A percentile compares a stretch with the other conserved stretches of the same genome.
Evolutionary conservation across 257 asterid genomes (phyloP).

Genomic region (Gentiana straminea): DNA sequence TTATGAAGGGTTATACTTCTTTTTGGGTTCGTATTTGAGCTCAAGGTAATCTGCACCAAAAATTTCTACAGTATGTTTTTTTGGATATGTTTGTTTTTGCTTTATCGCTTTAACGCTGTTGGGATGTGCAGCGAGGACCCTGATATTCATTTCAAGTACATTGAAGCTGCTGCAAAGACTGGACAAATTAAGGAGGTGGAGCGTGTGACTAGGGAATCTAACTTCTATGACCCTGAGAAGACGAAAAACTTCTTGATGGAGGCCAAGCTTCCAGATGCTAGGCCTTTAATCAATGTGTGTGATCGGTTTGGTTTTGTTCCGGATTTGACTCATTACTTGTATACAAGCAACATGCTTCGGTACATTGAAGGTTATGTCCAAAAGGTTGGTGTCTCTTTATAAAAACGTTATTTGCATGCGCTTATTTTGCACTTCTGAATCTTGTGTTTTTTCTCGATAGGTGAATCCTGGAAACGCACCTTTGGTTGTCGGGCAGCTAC

Average conservation of each 20-base stretch:
- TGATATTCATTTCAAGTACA: conserved; percentile 96
- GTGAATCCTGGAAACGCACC: conserved; percentile 99
- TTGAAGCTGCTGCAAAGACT: conserved; percentile 98
- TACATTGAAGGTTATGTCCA: conserved; percentile 99
- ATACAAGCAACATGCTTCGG: conserved; percentile 90
- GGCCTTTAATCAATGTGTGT: conserved; percentile 93
- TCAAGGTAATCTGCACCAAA: conserved; percentile 47
- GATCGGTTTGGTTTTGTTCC: conserved; percentile 99
- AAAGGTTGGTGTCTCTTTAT: conserved; percentile 41
- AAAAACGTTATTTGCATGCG: background rate
- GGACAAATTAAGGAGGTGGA: conserved; percentile 99
- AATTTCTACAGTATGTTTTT: background rate
- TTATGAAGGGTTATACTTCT: conserved; percentile 92
- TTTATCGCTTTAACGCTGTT: background rate
- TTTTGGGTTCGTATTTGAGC: conserved; percentile 96
- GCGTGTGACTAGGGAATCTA: conserved; percentile 98
- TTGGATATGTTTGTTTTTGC: background rate
- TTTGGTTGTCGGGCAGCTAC: conserved; percentile 93
- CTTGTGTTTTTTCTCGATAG: conserved; percentile 32
- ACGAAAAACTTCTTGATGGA: conserved; percentile 97
- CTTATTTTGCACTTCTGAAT: conserved; percentile 4
- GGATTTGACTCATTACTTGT: conserved; percentile 92
- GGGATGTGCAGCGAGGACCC: conserved; percentile 75
- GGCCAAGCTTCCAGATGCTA: conserved; percentile 98
- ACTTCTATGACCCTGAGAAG: conserved; percentile 91